Conservation (phyloP, 768 basidiomycete genomes). For the Collybia sp. region DNA sequence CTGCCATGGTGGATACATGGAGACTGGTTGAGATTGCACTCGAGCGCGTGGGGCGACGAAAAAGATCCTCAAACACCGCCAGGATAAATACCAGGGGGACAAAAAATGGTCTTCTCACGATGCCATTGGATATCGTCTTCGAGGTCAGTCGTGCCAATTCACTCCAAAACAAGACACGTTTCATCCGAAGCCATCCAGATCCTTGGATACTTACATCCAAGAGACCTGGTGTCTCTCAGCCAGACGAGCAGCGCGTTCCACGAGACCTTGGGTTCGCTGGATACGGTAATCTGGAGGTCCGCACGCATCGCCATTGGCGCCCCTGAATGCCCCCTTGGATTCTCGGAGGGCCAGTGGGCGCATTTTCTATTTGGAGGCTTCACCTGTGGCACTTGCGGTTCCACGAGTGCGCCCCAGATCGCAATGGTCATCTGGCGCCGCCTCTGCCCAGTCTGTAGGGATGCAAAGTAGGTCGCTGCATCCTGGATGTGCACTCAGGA, state of each 20-base stretch:
- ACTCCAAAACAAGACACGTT: background rate
- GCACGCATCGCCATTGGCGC: constrained; percentile 9
- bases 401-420: constrained; percentile 10
- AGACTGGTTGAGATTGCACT: too few relatives aligned
- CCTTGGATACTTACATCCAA: constrained; percentile 15
- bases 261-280: constrained; percentile 10
- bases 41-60: too few relatives aligned
- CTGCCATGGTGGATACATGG: too few relatives aligned
- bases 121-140: constrained; percentile 23
- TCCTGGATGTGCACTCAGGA: background rate
- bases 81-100: too few relatives aligned
- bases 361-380: constrained; percentile 17
- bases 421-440: constrained; percentile 21
- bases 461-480: constrained; percentile 16
- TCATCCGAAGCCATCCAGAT: constrained; percentile 14
- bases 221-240: constrained; percentile 18
- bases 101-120: background rate
- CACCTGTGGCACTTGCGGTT: constrained; percentile 6
- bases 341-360: constrained; percentile 22
- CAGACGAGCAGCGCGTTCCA: constrained; percentile 17
- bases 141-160: constrained; percentile 7
- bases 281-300: constrained; percentile 17
- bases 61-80: too few relatives aligned
- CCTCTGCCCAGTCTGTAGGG: constrained; percentile 21
- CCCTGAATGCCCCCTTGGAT: constrained; percentile 17